Percentiles rank a stretch among this genome's conserved stretches.
Conservation (phyloP, 208 protist genomes). For the Trypanosoma melophagium region DNA sequence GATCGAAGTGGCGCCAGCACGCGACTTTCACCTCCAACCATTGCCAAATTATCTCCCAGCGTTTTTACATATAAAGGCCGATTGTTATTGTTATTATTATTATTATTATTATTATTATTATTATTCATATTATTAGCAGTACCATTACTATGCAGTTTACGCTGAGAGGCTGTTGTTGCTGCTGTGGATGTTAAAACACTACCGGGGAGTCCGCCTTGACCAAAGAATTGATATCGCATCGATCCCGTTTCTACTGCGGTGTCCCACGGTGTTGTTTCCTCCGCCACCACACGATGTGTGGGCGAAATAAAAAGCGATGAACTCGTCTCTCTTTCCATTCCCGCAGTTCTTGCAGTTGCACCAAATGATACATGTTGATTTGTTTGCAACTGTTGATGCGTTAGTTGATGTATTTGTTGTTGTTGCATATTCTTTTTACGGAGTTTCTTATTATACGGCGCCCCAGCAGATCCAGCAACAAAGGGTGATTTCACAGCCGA, state of each 20-base stretch:
- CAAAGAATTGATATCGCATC: constrained; percentile 47
- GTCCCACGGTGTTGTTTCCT: constrained; percentile 44
- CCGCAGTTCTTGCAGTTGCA: neutral
- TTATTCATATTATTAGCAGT: neutral
- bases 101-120: constrained; percentile 14
- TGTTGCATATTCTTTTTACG: constrained; percentile 44
- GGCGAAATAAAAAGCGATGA: constrained; percentile 78
- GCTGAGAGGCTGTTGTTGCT: no score
- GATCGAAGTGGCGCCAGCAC: constrained; percentile 41
- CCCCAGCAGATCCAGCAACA: constrained; percentile 15
- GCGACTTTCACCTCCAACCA: constrained; percentile 51
- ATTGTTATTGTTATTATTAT: constrained; percentile 19
- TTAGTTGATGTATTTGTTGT: neutral
- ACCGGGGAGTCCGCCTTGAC: constrained; percentile 47
- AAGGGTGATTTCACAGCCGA: constrained; percentile 27
- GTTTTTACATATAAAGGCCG: neutral
- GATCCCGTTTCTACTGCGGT: neutral
- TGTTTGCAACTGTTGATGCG: neutral
- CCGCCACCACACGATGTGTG: constrained; percentile 72
- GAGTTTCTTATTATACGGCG: constrained; percentile 65
- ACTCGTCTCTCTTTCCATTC: neutral
- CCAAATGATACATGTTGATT: neutral
- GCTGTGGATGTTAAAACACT: neutral
- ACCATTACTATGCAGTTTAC: neutral
- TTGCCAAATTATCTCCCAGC: constrained; percentile 16